These are phyloP conservation scores for Ilex asprella DNA, from an alignment of 257 asterid genomes.

Conservation along the genomic window DNA sequence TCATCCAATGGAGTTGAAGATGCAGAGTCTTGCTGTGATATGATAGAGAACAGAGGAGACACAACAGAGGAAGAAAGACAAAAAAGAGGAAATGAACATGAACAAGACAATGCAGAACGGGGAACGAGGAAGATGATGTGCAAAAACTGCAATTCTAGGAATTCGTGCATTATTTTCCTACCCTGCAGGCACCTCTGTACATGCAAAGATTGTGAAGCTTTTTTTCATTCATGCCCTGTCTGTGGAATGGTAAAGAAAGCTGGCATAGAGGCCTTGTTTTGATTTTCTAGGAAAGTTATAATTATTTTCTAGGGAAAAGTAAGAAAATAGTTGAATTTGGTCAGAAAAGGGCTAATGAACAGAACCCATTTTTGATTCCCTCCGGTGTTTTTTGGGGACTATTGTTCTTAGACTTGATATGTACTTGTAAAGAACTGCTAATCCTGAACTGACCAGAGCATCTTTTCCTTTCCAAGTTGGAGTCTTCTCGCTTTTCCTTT, in stretches of 20 bases:
- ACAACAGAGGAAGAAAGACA: not conserved
- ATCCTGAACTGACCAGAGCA: no score
- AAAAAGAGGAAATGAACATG: not conserved
- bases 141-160: conserved; percentile 41
- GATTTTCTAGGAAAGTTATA: conserved; percentile 2
- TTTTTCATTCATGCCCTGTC: conserved; percentile 60
- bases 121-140: conserved; percentile 31
- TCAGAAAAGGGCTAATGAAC: not conserved
- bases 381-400: no score
- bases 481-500: no score
- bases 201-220: conserved; percentile 53
- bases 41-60: not conserved
- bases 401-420: no score
- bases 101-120: not conserved
- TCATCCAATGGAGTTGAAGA: conserved; percentile 37
- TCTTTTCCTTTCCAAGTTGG: no score
- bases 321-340: not conserved
- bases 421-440: no score
- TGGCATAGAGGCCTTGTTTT: conserved; percentile 49
- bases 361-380: not conserved
- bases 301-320: not conserved
- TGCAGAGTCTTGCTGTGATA: conserved; percentile 51
- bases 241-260: conserved; percentile 52
- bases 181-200: conserved; percentile 81
- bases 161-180: conserved; percentile 50